Evolutionary conservation across 306 rosid species (phyloP).

Genomic region (Glycyrrhiza uralensis): DNA sequence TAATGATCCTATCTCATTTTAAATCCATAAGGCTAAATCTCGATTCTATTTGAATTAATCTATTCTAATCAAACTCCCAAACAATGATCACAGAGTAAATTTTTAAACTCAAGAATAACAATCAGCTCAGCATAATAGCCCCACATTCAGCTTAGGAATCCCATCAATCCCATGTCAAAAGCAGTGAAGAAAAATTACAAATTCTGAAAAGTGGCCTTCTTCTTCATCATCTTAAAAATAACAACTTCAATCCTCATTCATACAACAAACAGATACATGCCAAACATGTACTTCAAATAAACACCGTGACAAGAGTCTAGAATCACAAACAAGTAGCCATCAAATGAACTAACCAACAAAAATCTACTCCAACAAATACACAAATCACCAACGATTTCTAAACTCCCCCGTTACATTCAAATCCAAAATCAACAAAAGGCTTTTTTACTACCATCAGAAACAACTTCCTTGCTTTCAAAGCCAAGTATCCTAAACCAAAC

Average conservation of each 20-base stretch:
- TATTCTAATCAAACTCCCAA: conserved; percentile 4
- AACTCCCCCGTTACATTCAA: conserved; percentile 14
- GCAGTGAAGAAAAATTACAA: not conserved
- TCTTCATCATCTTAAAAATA: conserved; percentile 11
- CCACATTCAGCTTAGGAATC: conserved; percentile 1
- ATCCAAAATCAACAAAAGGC: conserved; percentile 21
- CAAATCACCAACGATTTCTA: not conserved
- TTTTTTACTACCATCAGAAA: not conserved
- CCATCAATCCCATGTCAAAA: not conserved
- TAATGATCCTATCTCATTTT: not conserved
- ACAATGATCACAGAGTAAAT: not conserved
- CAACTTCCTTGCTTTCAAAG: conserved; percentile 21
- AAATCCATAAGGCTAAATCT: not conserved
- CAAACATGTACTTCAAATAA: not conserved
- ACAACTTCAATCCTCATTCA: not conserved
- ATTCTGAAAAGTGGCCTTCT: not conserved
- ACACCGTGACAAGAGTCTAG: not conserved
- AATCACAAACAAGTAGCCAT: conserved; percentile 8
- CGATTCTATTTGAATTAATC: conserved; percentile 5
- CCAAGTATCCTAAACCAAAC: not conserved
- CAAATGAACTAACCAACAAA: not conserved
- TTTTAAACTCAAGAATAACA: not conserved
- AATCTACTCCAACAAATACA: not conserved
- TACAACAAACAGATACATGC: not conserved
- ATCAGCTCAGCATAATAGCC: not conserved